phyloP scores from a whole-genome alignment of 306 rosid genomes.

The Cyclanthera cordifolia region DNA sequence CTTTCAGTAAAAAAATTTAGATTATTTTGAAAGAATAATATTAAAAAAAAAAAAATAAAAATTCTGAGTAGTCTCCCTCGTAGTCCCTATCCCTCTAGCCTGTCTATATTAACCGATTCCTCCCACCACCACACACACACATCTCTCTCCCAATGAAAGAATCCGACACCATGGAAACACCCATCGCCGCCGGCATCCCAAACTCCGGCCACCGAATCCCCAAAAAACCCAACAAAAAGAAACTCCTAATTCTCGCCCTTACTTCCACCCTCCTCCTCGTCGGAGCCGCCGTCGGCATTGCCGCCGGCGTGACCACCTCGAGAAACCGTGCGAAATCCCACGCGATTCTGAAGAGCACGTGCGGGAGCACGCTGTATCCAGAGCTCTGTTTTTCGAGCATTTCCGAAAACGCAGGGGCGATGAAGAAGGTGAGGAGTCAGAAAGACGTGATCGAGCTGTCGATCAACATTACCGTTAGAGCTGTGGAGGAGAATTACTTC shows the following conservation, averaged over 20 bases:
- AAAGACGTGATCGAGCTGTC: constrained; percentile 46
- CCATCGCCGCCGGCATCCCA: constrained; percentile 26
- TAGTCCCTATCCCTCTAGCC: no score
- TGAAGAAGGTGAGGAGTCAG: constrained; percentile 20
- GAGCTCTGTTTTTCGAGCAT: constrained; percentile 64
- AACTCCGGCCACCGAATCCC: background rate
- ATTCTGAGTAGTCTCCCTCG: no score
- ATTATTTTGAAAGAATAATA: no score
- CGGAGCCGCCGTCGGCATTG: constrained; percentile 25
- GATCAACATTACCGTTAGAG: constrained; percentile 35
- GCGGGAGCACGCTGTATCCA: constrained; percentile 56
- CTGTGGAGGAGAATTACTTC: constrained; percentile 40
- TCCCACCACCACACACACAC: no score
- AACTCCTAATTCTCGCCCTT: constrained; percentile 29
- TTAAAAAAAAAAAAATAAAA: no score
- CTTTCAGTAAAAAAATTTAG: no score
- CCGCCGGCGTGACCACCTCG: constrained; percentile 29
- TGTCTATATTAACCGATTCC: no score
- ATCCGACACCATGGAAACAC: constrained; percentile 17
- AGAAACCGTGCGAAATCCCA: constrained; percentile 24
- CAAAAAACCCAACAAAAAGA: constrained; percentile 12
- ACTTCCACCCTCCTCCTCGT: constrained; percentile 34
- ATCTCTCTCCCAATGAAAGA: no score
- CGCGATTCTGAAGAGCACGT: constrained; percentile 40
- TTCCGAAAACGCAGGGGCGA: constrained; percentile 18